A percentile compares a stretch with the other conserved stretches of the same genome.
These are phyloP conservation scores for Hymenoscyphus infarciens DNA, from an alignment of 2,329 filamentous ascomycete species.

Conservation along the genomic window DNA sequence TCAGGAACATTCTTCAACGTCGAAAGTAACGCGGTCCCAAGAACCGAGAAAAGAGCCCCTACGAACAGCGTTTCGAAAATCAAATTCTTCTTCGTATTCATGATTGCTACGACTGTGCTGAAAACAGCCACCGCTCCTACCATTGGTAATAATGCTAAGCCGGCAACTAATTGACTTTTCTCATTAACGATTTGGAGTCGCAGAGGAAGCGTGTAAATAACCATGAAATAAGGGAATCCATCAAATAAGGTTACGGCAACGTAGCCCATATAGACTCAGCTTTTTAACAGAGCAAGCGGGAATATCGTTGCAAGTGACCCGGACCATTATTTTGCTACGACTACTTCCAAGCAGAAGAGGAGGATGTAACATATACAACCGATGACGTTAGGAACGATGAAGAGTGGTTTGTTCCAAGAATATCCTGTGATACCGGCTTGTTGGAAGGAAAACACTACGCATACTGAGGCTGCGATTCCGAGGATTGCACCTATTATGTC, in stretches of 20 bases:
- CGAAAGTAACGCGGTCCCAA: constrained; percentile 51
- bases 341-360: constrained; percentile 38
- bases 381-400: constrained; percentile 41
- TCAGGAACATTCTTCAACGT: constrained; percentile 25
- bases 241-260: constrained; percentile 50
- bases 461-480: constrained; percentile 49
- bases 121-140: constrained; percentile 54
- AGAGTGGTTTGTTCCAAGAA: constrained; percentile 41
- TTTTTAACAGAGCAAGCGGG: constrained; percentile 21
- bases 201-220: constrained; percentile 58
- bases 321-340: constrained; percentile 29
- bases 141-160: constrained; percentile 56
- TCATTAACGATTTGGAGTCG: constrained; percentile 57
- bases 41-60: constrained; percentile 48
- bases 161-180: constrained; percentile 50
- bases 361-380: constrained; percentile 19
- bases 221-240: constrained; percentile 54
- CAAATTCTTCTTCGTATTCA: constrained; percentile 53
- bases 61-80: constrained; percentile 49
- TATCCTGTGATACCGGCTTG: constrained; percentile 23
- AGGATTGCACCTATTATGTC: constrained; percentile 53
- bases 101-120: constrained; percentile 51
- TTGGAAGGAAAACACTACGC: constrained; percentile 58
- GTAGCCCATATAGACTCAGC: constrained; percentile 21
- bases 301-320: constrained; percentile 21